A percentile compares a stretch with the other conserved stretches of the same genome.
Conservation (phyloP, 768 basidiomycete species). For the Pisolithus sp. region DNA sequence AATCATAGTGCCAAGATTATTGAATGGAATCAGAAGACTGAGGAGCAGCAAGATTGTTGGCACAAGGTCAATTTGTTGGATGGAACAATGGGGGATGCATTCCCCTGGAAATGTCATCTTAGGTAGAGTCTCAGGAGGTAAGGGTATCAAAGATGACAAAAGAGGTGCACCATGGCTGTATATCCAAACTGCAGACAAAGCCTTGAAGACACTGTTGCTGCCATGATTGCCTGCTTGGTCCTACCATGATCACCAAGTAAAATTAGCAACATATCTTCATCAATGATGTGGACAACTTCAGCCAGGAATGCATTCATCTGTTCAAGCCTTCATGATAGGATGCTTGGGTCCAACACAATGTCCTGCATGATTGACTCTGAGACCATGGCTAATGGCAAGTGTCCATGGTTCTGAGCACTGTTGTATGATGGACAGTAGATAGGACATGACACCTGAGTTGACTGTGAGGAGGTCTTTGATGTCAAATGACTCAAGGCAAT, state of each 20-base stretch:
- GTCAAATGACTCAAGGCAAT: constrained; percentile 94
- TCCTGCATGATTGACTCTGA: constrained; percentile 95
- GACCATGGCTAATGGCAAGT: constrained; percentile 84
- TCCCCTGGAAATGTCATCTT: constrained; percentile 56
- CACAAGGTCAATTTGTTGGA: constrained; percentile 92
- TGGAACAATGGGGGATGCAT: constrained; percentile 45
- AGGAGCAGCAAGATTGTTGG: constrained; percentile 85
- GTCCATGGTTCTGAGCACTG: constrained; percentile 59
- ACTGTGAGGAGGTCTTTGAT: constrained; percentile 97
- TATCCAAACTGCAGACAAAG: constrained; percentile 83
- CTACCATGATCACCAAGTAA: constrained; percentile 96
- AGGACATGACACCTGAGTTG: constrained; percentile 80
- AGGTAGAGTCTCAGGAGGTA: constrained; percentile 51
- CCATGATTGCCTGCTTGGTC: constrained; percentile 92
- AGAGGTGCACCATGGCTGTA: constrained; percentile 74
- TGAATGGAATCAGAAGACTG: constrained; percentile 91
- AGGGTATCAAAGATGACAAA: constrained; percentile 22
- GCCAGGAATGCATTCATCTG: constrained; percentile 83
- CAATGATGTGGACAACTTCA: constrained; percentile 64
- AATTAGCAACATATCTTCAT: constrained; percentile 83
- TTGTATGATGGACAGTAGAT: constrained; percentile 76
- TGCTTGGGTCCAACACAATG: constrained; percentile 91
- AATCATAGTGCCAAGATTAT: constrained; percentile 87
- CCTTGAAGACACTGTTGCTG: constrained; percentile 81
- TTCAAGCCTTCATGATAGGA: constrained; percentile 82